Conservation (phyloP, 2,329 filamentous ascomycete genomes). For the Helminthosporium solani region DNA sequence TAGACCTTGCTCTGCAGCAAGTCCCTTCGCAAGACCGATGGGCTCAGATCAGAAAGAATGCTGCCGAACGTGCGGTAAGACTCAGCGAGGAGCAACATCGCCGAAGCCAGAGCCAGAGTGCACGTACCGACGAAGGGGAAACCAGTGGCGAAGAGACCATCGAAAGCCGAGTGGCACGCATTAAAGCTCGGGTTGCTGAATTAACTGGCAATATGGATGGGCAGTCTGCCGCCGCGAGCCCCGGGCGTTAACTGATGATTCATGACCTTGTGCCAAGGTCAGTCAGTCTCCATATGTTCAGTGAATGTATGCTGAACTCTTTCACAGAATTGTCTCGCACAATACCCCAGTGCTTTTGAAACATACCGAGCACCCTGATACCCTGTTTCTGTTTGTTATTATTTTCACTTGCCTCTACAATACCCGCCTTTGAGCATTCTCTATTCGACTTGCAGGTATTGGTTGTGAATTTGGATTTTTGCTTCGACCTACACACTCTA, state of each 20-base stretch:
- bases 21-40: conserved; percentile 69
- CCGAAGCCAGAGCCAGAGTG: conserved; percentile 55
- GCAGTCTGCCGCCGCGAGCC: conserved; percentile 15
- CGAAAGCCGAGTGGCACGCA: conserved; percentile 92
- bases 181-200: conserved; percentile 95
- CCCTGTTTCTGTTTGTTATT: conserved; percentile 22
- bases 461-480: conserved; percentile 3
- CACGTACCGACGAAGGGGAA: conserved; percentile 75
- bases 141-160: conserved; percentile 97
- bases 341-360: conserved; percentile 6
- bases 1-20: conserved; percentile 42
- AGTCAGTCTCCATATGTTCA: background rate
- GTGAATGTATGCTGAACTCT: background rate
- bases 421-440: background rate
- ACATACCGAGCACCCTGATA: conserved; percentile 27
- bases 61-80: conserved; percentile 73
- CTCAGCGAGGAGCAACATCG: conserved; percentile 65
- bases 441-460: background rate
- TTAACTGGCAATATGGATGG: conserved; percentile 64
- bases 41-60: conserved; percentile 95
- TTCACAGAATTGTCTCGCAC: conserved; percentile 1
- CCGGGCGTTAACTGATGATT: conserved; percentile 13
- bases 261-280: conserved; percentile 16
- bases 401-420: conserved; percentile 8
- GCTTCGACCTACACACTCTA: background rate